Evolutionary conservation across 78 protist genomes (phyloP).

Genomic region (Polysphondylium violaceum): DNA sequence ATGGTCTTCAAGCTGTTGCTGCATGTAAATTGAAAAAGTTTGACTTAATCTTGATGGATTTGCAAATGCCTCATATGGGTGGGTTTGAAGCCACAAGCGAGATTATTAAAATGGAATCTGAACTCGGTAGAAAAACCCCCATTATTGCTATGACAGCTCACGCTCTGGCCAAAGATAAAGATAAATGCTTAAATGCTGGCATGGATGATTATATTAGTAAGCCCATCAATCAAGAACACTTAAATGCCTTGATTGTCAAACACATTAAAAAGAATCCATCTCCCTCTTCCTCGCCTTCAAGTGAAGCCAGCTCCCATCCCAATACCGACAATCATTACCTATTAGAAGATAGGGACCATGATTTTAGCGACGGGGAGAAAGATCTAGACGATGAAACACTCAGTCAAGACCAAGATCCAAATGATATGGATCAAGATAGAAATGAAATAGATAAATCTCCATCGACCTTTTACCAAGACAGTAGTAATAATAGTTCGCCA

Average conservation of each 20-base stretch:
- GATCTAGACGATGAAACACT: too few species aligned
- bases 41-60: slow-evolving; percentile 89
- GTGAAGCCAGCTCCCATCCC: background rate
- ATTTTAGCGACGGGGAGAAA: background rate
- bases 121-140: slow-evolving; percentile 53
- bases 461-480: too few species aligned
- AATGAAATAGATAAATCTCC: too few species aligned
- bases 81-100: slow-evolving; percentile 86
- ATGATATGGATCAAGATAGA: too few species aligned
- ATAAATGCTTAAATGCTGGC: slow-evolving; percentile 74
- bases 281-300: background rate
- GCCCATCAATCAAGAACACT: slow-evolving; percentile 80
- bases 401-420: too few species aligned
- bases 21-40: slow-evolving; percentile 48
- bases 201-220: slow-evolving; percentile 84
- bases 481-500: too few species aligned
- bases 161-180: slow-evolving; percentile 75
- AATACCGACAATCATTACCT: background rate
- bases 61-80: slow-evolving; percentile 91
- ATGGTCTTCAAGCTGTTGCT: slow-evolving; percentile 82
- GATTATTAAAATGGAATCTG: slow-evolving; percentile 70
- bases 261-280: too few species aligned
- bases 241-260: slow-evolving; percentile 43
- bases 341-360: background rate
- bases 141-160: slow-evolving; percentile 89